Percentiles rank a stretch among this genome's conserved stretches.
Conservation (phyloP, 768 basidiomycete species). For the Sporobolomyces pararoseus region DNA sequence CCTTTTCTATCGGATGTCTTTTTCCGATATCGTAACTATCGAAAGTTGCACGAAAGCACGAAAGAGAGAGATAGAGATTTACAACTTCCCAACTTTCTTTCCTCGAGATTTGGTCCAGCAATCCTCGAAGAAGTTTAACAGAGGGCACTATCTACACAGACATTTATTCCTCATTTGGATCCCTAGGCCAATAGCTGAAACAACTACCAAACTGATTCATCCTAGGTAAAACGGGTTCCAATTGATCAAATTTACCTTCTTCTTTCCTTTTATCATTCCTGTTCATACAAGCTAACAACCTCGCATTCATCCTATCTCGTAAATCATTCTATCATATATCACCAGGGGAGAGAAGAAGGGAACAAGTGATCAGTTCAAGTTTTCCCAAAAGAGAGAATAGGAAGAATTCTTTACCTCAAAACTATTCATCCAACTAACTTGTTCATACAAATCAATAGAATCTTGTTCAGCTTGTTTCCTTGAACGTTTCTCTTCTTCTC, state of each 20-base stretch:
- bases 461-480: not conserved
- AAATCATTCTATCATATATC: not conserved
- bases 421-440: not conserved
- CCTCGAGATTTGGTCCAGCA: too few species aligned
- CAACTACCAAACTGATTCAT: slow-evolving; percentile 1
- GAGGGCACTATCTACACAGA: too few species aligned
- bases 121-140: too few species aligned
- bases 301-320: not conserved
- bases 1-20: too few species aligned
- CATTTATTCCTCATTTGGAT: not conserved
- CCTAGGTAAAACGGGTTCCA: not conserved
- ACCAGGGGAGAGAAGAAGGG: not conserved
- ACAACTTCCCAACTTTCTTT: too few species aligned
- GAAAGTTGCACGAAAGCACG: too few species aligned
- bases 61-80: too few species aligned
- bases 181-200: slow-evolving; percentile 17
- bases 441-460: slow-evolving; percentile 12
- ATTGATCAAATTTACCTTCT: too few species aligned
- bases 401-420: slow-evolving; percentile 6
- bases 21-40: too few species aligned
- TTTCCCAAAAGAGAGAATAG: not conserved
- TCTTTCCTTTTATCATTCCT: not conserved
- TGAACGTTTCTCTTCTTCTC: not conserved
- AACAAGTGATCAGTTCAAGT: too few species aligned
- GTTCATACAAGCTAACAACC: not conserved